These are phyloP conservation scores for Blastocystis sp. DNA, from an alignment of 352 stramenopile species.

Conservation along the genomic window DNA sequence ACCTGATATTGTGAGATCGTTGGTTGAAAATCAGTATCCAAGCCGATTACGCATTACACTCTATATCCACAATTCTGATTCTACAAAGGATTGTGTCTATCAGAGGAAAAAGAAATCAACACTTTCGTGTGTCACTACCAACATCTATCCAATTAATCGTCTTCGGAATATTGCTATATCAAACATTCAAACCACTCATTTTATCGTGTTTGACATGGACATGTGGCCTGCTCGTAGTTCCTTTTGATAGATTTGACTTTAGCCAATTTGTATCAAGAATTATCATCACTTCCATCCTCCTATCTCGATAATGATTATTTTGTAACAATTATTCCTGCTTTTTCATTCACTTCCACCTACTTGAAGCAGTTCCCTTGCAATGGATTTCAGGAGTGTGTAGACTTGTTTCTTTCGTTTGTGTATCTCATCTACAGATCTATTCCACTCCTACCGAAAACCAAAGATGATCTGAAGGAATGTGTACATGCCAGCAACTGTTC, in stretches of 20 bases:
- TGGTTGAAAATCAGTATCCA: neutral
- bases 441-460: neutral
- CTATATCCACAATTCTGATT: neutral
- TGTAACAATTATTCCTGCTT: constrained; percentile 45
- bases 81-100: neutral
- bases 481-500: constrained; percentile 14
- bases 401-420: neutral
- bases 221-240: constrained; percentile 48
- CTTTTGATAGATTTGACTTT: neutral
- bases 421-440: constrained; percentile 15
- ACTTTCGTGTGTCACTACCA: neutral
- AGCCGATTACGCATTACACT: neutral
- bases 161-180: constrained; percentile 47
- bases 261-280: constrained; percentile 21
- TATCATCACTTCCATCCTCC: neutral
- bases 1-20: no score
- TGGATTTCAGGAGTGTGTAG: no score
- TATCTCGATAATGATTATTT: constrained; percentile 39
- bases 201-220: constrained; percentile 56
- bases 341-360: constrained; percentile 4
- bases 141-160: constrained; percentile 57
- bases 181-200: constrained; percentile 50
- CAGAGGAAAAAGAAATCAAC: neutral
- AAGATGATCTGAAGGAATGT: neutral
- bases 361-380: neutral